phyloP scores from a whole-genome alignment of 2,329 filamentous ascomycete genomes.

The Paraconiothyrium brasiliense region DNA sequence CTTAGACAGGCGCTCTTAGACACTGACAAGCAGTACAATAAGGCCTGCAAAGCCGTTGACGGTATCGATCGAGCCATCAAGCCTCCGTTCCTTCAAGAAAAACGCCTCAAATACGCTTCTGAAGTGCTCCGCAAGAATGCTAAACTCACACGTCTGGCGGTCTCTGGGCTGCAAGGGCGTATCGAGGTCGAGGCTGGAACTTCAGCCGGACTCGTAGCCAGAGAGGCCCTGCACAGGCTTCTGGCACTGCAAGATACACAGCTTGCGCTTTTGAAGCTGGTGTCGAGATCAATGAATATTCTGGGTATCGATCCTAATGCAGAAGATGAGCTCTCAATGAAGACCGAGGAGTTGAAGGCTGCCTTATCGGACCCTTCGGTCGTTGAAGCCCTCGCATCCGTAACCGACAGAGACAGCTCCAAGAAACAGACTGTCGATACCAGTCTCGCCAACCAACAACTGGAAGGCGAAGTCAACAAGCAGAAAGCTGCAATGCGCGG shows the following conservation, averaged over 20 bases:
- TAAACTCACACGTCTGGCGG: constrained; percentile 39
- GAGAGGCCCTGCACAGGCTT: constrained; percentile 35
- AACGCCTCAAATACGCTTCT: constrained; percentile 34
- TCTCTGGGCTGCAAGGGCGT: constrained; percentile 40
- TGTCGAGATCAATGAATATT: constrained; percentile 35
- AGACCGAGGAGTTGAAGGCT: background rate
- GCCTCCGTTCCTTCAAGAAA: constrained; percentile 26
- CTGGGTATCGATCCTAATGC: constrained; percentile 30
- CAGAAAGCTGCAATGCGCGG: constrained; percentile 41
- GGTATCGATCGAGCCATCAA: constrained; percentile 17
- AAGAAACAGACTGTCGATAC: constrained; percentile 19
- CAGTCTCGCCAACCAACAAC: constrained; percentile 31
- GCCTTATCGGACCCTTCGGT: background rate
- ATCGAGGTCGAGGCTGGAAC: constrained; percentile 32
- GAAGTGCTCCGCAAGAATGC: constrained; percentile 37
- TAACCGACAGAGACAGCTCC: constrained; percentile 6
- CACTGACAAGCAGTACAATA: constrained; percentile 15
- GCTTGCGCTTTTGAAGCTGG: constrained; percentile 34
- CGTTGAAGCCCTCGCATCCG: constrained; percentile 3
- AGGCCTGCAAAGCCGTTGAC: constrained; percentile 18
- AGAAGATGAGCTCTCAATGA: constrained; percentile 16
- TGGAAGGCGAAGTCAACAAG: constrained; percentile 38
- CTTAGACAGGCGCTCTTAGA: constrained; percentile 14
- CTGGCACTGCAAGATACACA: constrained; percentile 43
- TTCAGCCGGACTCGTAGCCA: constrained; percentile 25